Percentiles rank a stretch among this genome's conserved stretches.
These are phyloP conservation scores for Rhizopogon sp. DNA, from an alignment of 768 basidiomycete genomes.

Conservation along the genomic window DNA sequence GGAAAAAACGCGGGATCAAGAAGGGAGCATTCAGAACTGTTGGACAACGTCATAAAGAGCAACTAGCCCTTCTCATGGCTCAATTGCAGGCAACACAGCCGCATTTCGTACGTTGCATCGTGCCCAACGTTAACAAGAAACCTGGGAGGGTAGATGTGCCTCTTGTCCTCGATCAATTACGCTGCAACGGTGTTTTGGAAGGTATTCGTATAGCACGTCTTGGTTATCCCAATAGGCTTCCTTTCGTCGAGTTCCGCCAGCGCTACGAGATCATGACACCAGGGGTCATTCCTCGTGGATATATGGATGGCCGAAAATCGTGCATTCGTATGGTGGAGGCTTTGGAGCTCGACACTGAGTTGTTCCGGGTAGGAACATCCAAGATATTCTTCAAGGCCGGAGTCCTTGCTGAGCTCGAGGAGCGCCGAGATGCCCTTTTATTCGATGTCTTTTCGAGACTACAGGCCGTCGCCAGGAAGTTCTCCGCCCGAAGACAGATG, in stretches of 20 bases:
- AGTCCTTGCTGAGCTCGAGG: constrained; percentile 93
- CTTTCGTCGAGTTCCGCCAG: constrained; percentile 96
- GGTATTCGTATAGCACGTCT: constrained; percentile 97
- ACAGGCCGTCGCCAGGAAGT: constrained; percentile 84
- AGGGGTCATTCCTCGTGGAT: constrained; percentile 87
- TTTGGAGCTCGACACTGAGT: constrained; percentile 78
- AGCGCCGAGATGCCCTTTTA: constrained; percentile 80
- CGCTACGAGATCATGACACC: constrained; percentile 96
- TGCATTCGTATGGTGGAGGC: constrained; percentile 87
- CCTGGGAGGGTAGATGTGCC: constrained; percentile 91
- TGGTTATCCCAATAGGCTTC: constrained; percentile 94
- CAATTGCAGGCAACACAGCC: constrained; percentile 94
- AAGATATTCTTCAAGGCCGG: constrained; percentile 99
- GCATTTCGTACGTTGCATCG: constrained; percentile 97
- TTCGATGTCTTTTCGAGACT: constrained; percentile 86
- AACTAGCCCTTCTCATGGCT: constrained; percentile 83
- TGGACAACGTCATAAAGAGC: constrained; percentile 93
- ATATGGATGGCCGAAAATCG: constrained; percentile 97
- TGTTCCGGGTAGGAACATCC: constrained; percentile 90
- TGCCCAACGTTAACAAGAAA: constrained; percentile 89
- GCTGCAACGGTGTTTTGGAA: constrained; percentile 98
- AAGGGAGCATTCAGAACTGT: constrained; percentile 97
- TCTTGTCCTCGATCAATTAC: constrained; percentile 90
- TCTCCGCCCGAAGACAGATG: constrained; percentile 83
- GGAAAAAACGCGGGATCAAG: constrained; percentile 76